These are phyloP conservation scores for Pichia rugopelliculosa DNA, from an alignment of 805 yeast genomes.

Conservation along the genomic window DNA sequence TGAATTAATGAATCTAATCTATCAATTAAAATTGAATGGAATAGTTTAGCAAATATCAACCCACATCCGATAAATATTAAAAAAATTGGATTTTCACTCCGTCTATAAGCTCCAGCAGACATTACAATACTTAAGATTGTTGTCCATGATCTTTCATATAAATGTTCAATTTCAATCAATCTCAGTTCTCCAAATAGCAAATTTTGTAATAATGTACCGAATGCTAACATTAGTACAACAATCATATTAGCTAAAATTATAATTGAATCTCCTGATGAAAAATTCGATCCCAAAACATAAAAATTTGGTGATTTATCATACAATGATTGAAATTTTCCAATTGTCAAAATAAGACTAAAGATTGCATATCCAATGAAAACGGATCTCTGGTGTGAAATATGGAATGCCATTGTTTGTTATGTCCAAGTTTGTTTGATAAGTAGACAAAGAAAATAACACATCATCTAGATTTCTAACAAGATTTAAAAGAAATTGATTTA, in stretches of 20 bases:
- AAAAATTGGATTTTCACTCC: constrained; percentile 38
- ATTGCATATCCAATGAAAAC: constrained; percentile 20
- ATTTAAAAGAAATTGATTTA: neutral
- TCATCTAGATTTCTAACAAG: neutral
- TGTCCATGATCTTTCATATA: constrained; percentile 57
- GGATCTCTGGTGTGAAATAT: neutral
- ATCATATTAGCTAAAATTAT: constrained; percentile 39
- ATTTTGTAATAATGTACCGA: constrained; percentile 44
- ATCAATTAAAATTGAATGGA: constrained; percentile 65
- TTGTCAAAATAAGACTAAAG: constrained; percentile 31
- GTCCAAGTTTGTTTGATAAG: neutral
- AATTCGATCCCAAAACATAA: constrained; percentile 41
- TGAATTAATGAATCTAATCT: constrained; percentile 43
- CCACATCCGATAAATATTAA: constrained; percentile 30
- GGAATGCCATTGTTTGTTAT: neutral
- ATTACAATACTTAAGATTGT: constrained; percentile 57
- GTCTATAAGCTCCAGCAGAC: constrained; percentile 43
- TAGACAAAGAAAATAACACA: neutral
- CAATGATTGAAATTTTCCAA: constrained; percentile 30
- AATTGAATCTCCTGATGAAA: constrained; percentile 43
- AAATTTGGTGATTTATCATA: constrained; percentile 39
- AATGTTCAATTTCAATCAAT: constrained; percentile 67
- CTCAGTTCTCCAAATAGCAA: constrained; percentile 70
- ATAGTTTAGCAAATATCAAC: constrained; percentile 51
- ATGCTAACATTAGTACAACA: constrained; percentile 26